phyloP scores from a whole-genome alignment of 495 filamentous ascomycete species.

The Aspergillus conjunctus region DNA sequence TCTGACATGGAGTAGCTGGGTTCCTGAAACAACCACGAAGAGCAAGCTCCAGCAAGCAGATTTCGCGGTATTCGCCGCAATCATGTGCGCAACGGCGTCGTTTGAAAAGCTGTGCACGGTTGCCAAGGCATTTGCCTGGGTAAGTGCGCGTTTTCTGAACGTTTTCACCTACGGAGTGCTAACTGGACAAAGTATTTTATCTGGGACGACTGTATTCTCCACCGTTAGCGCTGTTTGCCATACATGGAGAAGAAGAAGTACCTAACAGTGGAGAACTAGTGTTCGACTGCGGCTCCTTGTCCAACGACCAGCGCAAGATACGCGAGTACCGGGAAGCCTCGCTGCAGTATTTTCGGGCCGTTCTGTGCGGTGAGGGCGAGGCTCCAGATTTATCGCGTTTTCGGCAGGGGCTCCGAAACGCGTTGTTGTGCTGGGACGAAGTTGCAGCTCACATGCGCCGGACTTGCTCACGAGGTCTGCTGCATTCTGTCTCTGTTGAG shows the following conservation, averaged over 20 bases:
- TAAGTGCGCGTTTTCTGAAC: neutral
- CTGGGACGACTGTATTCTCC: slow-evolving; percentile 16
- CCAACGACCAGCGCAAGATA: neutral
- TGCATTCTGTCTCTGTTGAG: neutral
- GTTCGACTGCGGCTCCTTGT: slow-evolving; percentile 15
- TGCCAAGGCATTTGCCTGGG: slow-evolving; percentile 18
- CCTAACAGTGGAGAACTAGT: slow-evolving; percentile 7
- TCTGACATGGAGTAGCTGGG: slow-evolving; percentile 9
- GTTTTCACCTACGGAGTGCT: neutral
- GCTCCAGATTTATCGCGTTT: slow-evolving; percentile 8
- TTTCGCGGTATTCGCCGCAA: slow-evolving; percentile 15
- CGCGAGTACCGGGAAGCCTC: slow-evolving; percentile 8
- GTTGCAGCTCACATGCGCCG: slow-evolving; percentile 12
- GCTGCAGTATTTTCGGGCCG: slow-evolving; percentile 16
- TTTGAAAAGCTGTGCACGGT: slow-evolving; percentile 17
- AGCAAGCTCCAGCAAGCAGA: slow-evolving; percentile 15
- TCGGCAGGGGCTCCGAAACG: slow-evolving; percentile 5
- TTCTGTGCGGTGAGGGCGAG: neutral
- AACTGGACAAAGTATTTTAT: slow-evolving; percentile 8
- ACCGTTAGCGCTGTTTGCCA: neutral
- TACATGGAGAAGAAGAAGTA: no score
- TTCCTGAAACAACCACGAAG: neutral
- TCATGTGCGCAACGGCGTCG: slow-evolving; percentile 15
- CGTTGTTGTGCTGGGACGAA: slow-evolving; percentile 14
- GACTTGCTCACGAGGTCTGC: slow-evolving; percentile 9